Evolutionary conservation across 768 basidiomycete species (phyloP).

Genomic region (Tubosaeta brunneosetosa): DNA sequence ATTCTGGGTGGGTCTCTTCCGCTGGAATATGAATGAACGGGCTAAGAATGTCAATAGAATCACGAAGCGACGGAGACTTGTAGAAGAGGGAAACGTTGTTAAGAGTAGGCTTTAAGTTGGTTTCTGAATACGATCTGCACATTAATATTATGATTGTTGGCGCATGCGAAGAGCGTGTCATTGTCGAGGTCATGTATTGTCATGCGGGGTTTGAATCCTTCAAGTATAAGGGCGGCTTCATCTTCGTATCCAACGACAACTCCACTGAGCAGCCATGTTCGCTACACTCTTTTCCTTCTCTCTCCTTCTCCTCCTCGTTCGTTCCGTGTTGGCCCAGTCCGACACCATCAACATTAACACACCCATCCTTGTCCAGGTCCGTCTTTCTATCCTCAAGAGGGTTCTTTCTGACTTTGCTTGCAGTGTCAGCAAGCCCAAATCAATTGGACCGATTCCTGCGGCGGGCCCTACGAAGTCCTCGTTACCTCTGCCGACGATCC

Average conservation of each 20-base stretch:
- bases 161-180: not conserved
- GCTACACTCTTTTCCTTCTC: slow-evolving; percentile 71
- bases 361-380: slow-evolving; percentile 52
- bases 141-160: not conserved
- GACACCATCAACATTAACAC: slow-evolving; percentile 45
- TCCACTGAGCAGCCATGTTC: slow-evolving; percentile 51
- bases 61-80: slow-evolving; percentile 30
- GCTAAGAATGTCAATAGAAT: slow-evolving; percentile 19
- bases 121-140: not conserved
- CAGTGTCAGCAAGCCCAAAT: slow-evolving; percentile 53
- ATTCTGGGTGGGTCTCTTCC: slow-evolving; percentile 63
- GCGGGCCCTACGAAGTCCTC: slow-evolving; percentile 55
- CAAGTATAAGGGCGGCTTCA: slow-evolving; percentile 1
- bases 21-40: not conserved
- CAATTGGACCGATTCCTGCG: slow-evolving; percentile 44
- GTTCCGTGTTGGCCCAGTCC: slow-evolving; percentile 42
- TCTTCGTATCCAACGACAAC: not conserved
- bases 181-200: slow-evolving; percentile 5
- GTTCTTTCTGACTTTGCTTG: not conserved
- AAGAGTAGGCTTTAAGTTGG: slow-evolving; percentile 28
- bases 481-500: slow-evolving; percentile 48
- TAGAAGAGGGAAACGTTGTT: slow-evolving; percentile 20
- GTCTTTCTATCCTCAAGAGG: not conserved
- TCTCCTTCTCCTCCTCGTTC: slow-evolving; percentile 57
- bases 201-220: slow-evolving; percentile 21